Percentiles rank a stretch among this genome's conserved stretches.
Evolutionary conservation across 2,329 filamentous ascomycete species (phyloP).

Genomic region (Neocatenulostroma microsporum): DNA sequence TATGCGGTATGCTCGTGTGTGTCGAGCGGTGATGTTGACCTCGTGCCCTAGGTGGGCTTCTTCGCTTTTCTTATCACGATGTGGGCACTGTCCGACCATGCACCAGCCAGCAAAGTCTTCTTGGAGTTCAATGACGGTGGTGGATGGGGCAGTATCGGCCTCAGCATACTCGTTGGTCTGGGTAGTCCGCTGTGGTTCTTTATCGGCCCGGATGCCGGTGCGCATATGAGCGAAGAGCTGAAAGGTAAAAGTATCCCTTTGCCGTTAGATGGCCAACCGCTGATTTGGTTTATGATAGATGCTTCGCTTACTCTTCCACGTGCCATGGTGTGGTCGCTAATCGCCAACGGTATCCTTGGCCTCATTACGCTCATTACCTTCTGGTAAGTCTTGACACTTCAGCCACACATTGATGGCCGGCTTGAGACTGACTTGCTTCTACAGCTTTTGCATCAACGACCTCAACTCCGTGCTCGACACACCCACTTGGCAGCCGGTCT

Average conservation of each 20-base stretch:
- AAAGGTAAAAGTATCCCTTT: background rate
- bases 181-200: slow-evolving; percentile 19
- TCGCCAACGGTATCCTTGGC: slow-evolving; percentile 17
- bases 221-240: too few relatives aligned
- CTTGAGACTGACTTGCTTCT: too few relatives aligned
- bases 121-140: too few relatives aligned
- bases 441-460: slow-evolving; percentile 14
- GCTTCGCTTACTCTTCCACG: slow-evolving; percentile 31
- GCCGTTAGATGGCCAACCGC: background rate
- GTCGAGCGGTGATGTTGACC: too few relatives aligned
- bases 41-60: too few relatives aligned
- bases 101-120: slow-evolving; percentile 6
- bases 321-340: slow-evolving; percentile 31
- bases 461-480: slow-evolving; percentile 14
- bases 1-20: too few relatives aligned
- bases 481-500: slow-evolving; percentile 13
- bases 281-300: slow-evolving; percentile 11
- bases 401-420: too few relatives aligned
- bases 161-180: slow-evolving; percentile 32
- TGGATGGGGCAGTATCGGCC: slow-evolving; percentile 29
- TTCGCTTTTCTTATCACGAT: slow-evolving; percentile 29
- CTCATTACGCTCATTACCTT: slow-evolving; percentile 24
- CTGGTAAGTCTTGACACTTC: too few relatives aligned
- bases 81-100: slow-evolving; percentile 9
- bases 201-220: too few relatives aligned